Base-by-base conservation (phyloP, 352 stramenopile species). In the Phytopythium sindhum region DNA sequence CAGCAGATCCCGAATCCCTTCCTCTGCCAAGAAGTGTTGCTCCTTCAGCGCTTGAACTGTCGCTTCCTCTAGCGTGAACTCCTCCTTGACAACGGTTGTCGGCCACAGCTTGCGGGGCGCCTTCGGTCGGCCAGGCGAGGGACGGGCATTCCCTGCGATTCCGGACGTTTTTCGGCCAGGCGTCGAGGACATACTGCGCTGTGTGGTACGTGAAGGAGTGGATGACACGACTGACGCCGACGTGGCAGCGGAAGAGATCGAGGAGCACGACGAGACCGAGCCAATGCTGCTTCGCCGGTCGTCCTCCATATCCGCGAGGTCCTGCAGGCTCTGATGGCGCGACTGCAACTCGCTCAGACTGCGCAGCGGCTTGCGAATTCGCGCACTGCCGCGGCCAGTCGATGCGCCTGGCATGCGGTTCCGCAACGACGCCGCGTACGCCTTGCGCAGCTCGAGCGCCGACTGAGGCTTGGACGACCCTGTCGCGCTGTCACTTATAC, bases 1-100 rank as follows among this genome's bases (percentile, higher is more conserved):
- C 29, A 93, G 69, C n/a, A 93, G 59, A 45, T 90, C 74, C 42
- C 84, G 73, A 4, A 90, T 81, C 0, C 75, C 84, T 59, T 83
- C 75, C 39, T 88, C 84, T 0, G 84, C 76, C 44, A 88, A 61
- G 8, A 77, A 71, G 57, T 93, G 84, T 28, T 89, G 81, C n/a
- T 82, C 73, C 65, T 86, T 89, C 33, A 91, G 66, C n/a, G 81
- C 77, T 56, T 81, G 69, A 9, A 91, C 64, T 5, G 67, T 73
- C 35, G 73, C 63, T 28, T 78, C 61, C 42, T 74, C 77, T 39
- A 85, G 42, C 29, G 66, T 74, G 59, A 86, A 84, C n/a, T 86
- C 72, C 35, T 73, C 67, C n/a, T 68, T 69, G 15, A 72, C 66
- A 35, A 74, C 70, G 1, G 63, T 75, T 7, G 65, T 60, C 9